Conservation (phyloP, 139 green algal species). For the Coelastrella sp. region DNA sequence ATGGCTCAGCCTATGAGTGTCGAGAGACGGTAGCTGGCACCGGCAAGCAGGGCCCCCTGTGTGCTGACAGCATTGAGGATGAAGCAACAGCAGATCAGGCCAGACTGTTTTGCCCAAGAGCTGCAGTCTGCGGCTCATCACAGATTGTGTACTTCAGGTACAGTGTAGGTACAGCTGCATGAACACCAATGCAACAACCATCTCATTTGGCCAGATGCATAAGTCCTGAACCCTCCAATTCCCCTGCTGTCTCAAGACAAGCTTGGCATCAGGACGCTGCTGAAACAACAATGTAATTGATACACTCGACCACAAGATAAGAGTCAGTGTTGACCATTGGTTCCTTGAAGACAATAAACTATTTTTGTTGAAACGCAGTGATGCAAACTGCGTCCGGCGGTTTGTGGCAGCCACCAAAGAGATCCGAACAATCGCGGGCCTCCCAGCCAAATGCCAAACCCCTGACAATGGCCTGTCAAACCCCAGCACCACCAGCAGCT, state of each 20-base stretch:
- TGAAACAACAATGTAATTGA: too few relatives aligned
- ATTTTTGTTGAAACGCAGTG: too few relatives aligned
- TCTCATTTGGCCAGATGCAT: too few relatives aligned
- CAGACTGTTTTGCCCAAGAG: conserved; percentile 34
- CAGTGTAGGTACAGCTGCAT: background rate
- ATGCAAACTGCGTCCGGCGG: conserved; percentile 35
- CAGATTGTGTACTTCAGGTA: conserved; percentile 41
- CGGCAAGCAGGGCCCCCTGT: conserved; percentile 6
- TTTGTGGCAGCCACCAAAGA: conserved; percentile 33
- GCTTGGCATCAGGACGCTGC: too few relatives aligned
- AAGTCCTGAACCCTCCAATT: too few relatives aligned
- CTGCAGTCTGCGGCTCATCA: background rate
- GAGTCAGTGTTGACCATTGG: too few relatives aligned
- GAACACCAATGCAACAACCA: too few relatives aligned
- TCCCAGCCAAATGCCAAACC: background rate
- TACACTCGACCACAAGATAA: too few relatives aligned
- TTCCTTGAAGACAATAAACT: too few relatives aligned
- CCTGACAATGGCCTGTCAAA: background rate
- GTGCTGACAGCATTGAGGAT: conserved; percentile 6
- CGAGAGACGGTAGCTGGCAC: conserved; percentile 39
- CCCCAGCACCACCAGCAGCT: conserved; percentile 9
- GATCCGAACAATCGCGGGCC: conserved; percentile 21
- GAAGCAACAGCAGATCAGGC: conserved; percentile 44
- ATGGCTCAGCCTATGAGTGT: conserved; percentile 42
- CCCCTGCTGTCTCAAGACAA: too few relatives aligned